phyloP scores from a whole-genome alignment of 306 rosid genomes.

The Aeschynomene evenia region DNA sequence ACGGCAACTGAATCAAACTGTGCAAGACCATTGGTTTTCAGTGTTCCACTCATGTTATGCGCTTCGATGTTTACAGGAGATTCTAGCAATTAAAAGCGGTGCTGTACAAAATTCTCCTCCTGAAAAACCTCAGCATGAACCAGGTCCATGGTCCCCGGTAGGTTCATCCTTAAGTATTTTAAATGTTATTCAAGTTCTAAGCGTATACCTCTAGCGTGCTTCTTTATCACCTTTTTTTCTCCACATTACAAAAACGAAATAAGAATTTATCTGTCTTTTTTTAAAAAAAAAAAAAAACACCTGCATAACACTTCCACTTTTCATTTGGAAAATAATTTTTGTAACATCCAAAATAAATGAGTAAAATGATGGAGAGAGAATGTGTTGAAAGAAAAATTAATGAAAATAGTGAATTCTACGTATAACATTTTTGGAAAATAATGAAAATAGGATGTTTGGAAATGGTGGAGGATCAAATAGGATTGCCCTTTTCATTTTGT shows the following conservation, averaged over 20 bases:
- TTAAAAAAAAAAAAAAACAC: neutral
- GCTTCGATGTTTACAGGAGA: conserved; percentile 56
- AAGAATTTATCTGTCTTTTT: too few relatives aligned
- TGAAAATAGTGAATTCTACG: too few relatives aligned
- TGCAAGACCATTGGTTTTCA: neutral
- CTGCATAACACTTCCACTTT: neutral
- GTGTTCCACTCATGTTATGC: conserved; percentile 24
- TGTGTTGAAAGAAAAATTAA: too few relatives aligned
- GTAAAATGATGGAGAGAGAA: too few relatives aligned
- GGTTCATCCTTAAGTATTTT: conserved; percentile 18
- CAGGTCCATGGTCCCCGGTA: conserved; percentile 97
- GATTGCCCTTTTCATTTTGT: too few relatives aligned
- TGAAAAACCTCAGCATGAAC: conserved; percentile 69
- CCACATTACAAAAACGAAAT: neutral
- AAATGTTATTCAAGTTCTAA: conserved; percentile 19
- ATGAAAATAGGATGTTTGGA: too few relatives aligned
- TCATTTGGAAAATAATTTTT: too few relatives aligned
- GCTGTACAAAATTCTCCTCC: conserved; percentile 94
- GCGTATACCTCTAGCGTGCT: neutral
- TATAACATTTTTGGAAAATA: too few relatives aligned
- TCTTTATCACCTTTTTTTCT: neutral
- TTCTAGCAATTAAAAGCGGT: conserved; percentile 74
- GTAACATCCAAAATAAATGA: too few relatives aligned
- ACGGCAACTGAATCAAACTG: neutral
- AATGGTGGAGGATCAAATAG: too few relatives aligned